phyloP scores from a whole-genome alignment of 2,329 filamentous ascomycete species.

The Chaetomiaceae sp. region DNA sequence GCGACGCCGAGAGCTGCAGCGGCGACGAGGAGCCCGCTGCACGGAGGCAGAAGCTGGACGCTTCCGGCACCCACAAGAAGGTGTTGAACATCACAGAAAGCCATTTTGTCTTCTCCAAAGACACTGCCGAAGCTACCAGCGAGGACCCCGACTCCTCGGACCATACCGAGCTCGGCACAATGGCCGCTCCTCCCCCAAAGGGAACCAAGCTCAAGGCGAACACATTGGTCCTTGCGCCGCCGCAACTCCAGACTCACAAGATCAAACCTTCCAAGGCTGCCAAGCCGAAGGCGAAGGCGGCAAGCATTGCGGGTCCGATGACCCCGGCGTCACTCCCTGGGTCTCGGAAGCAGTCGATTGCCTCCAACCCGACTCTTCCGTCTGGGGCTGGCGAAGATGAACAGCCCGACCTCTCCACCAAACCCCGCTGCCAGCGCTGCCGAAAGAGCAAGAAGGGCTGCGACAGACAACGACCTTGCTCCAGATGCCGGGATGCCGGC shows the following conservation, averaged over 20 bases:
- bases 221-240: slow-evolving; percentile 33
- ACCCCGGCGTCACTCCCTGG: slow-evolving; percentile 64
- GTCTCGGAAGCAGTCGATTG: slow-evolving; percentile 70
- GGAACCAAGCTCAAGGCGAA: slow-evolving; percentile 33
- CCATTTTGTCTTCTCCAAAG: slow-evolving; percentile 43
- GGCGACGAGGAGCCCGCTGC: slow-evolving; percentile 57
- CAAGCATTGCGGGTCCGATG: slow-evolving; percentile 44
- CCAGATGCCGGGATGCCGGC: slow-evolving; percentile 91
- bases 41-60: slow-evolving; percentile 53
- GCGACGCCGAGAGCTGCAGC: slow-evolving; percentile 66
- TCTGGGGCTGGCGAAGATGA: slow-evolving; percentile 74
- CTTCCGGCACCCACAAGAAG: slow-evolving; percentile 39
- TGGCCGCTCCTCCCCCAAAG: slow-evolving; percentile 40
- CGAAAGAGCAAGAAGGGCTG: slow-evolving; percentile 99
- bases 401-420: slow-evolving; percentile 85
- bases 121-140: slow-evolving; percentile 46
- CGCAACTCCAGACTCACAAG: slow-evolving; percentile 36
- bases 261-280: slow-evolving; percentile 36
- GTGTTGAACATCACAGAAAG: slow-evolving; percentile 49
- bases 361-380: slow-evolving; percentile 48
- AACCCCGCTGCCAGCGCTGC: slow-evolving; percentile 95
- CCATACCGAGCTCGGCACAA: slow-evolving; percentile 35
- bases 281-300: slow-evolving; percentile 47
- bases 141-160: slow-evolving; percentile 54
- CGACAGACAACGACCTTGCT: slow-evolving; percentile 91